Evolutionary conservation across 2,329 filamentous ascomycete genomes (phyloP).

Genomic region (Incumbomyces delicatus): DNA sequence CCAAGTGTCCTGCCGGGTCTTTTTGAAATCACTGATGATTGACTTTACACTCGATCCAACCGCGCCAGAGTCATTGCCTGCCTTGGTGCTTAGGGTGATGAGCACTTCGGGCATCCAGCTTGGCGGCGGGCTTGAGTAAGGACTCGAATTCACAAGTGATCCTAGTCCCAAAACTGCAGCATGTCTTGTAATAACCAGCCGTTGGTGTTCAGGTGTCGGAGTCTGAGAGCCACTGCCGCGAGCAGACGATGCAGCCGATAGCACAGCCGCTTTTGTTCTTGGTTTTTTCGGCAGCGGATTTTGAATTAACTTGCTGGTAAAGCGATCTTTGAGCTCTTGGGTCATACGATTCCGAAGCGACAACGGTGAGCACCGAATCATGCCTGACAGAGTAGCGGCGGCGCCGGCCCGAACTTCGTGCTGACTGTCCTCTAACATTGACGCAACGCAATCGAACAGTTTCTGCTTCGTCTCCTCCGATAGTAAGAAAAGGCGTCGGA

Average conservation of each 20-base stretch:
- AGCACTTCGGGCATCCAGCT: conserved; percentile 89
- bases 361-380: conserved; percentile 91
- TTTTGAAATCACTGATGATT: conserved; percentile 95
- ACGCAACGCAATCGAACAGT: conserved; percentile 85
- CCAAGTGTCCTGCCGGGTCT: conserved; percentile 98
- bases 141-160: conserved; percentile 87
- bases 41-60: conserved; percentile 94
- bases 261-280: conserved; percentile 26
- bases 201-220: conserved; percentile 49
- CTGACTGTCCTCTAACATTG: conserved; percentile 85
- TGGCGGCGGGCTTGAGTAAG: conserved; percentile 86
- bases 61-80: conserved; percentile 79
- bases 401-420: conserved; percentile 90
- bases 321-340: conserved; percentile 62
- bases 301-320: conserved; percentile 63
- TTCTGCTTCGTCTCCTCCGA: conserved; percentile 62
- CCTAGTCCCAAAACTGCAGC: conserved; percentile 87
- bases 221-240: conserved; percentile 37
- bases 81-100: conserved; percentile 71
- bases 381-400: conserved; percentile 85
- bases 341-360: conserved; percentile 71
- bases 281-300: conserved; percentile 77
- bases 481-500: conserved; percentile 86
- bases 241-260: conserved; percentile 29
- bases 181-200: conserved; percentile 71